phyloP scores from a whole-genome alignment of 305 asterid species.

The Vinca major region DNA sequence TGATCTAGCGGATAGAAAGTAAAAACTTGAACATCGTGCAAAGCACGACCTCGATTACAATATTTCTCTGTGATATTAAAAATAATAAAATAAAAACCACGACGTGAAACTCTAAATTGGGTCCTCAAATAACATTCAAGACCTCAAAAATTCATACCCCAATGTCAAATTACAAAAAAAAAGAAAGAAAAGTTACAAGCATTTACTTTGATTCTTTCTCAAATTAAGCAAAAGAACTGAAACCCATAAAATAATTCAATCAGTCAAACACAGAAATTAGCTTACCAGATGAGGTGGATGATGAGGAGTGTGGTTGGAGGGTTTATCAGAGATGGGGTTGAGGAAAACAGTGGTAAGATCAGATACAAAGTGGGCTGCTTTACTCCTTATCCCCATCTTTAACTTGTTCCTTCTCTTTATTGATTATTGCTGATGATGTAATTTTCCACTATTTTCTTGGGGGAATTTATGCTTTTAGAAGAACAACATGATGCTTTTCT shows the following conservation, averaged over 20 bases:
- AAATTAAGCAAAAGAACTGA: background rate
- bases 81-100: background rate
- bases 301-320: slow-evolving; percentile 23
- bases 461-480: slow-evolving; percentile 4
- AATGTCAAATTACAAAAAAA: background rate
- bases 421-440: background rate
- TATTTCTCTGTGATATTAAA: background rate
- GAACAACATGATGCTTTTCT: slow-evolving; percentile 1
- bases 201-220: background rate
- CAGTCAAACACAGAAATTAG: background rate
- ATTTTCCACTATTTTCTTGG: background rate
- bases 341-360: slow-evolving; percentile 78
- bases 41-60: background rate
- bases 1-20: no score
- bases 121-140: background rate
- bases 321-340: slow-evolving; percentile 81
- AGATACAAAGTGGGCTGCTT: slow-evolving; percentile 86
- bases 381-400: slow-evolving; percentile 45
- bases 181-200: background rate
- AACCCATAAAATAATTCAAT: background rate
- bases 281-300: slow-evolving; percentile 27
- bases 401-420: background rate
- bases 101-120: background rate
- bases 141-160: background rate
- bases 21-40: no score